These are phyloP conservation scores for Dunaliella sp. DNA, from an alignment of 139 green algal genomes.

Conservation along the genomic window DNA sequence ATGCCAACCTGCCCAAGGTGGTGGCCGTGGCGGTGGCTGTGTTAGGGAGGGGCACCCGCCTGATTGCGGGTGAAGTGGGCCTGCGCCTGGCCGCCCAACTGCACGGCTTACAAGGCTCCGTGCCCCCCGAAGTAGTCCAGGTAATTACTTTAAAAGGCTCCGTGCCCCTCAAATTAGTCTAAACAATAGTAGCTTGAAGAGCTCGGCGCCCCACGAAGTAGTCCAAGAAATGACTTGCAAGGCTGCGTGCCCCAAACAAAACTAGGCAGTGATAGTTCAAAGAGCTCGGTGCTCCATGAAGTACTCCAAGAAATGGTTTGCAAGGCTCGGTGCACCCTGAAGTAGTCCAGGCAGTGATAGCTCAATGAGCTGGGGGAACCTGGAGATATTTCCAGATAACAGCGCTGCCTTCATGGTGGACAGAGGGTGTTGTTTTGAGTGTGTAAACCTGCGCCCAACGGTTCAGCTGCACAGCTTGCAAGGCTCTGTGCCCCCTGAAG, in stretches of 20 bases:
- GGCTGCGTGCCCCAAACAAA: too few relatives aligned
- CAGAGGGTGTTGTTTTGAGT: too few relatives aligned
- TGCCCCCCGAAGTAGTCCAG: conserved; percentile 12
- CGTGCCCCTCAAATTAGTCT: not conserved
- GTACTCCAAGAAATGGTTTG: not conserved
- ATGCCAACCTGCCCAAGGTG: conserved; percentile 59
- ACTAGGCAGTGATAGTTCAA: too few relatives aligned
- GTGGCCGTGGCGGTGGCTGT: conserved; percentile 37
- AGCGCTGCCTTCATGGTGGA: too few relatives aligned
- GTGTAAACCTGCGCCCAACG: too few relatives aligned
- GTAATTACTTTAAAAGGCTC: not conserved
- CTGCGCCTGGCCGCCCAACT: conserved; percentile 33
- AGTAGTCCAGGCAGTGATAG: too few relatives aligned
- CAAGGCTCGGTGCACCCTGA: too few relatives aligned
- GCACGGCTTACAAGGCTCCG: conserved; percentile 19
- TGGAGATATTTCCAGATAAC: too few relatives aligned
- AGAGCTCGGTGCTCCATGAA: not conserved
- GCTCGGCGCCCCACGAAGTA: not conserved
- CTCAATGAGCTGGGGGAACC: too few relatives aligned
- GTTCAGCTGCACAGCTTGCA: too few relatives aligned
- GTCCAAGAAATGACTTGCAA: not conserved
- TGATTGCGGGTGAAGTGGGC: conserved; percentile 33
- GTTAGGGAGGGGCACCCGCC: conserved; percentile 32
- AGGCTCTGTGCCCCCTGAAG: too few relatives aligned
- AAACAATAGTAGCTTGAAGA: not conserved